Conservation (phyloP, 2,329 filamentous ascomycete genomes). For the Fusarium tjaetaba region DNA sequence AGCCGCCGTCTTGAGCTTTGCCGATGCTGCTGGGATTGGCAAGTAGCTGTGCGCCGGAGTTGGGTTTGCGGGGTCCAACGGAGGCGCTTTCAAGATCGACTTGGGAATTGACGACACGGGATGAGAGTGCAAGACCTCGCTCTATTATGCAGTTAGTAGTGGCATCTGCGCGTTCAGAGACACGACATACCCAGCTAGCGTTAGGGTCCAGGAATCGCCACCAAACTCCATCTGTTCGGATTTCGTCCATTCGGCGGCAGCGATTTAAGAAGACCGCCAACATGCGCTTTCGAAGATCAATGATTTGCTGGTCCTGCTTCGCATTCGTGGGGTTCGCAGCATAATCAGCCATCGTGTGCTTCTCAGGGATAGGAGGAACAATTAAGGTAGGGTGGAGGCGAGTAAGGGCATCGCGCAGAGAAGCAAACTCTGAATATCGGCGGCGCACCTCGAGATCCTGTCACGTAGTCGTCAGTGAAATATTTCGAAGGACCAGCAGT, state of each 20-base stretch:
- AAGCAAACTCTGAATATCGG: slow-evolving; percentile 96
- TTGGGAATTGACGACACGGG: slow-evolving; percentile 93
- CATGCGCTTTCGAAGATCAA: slow-evolving; percentile 97
- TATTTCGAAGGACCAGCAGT: neutral
- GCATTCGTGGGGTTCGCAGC: slow-evolving; percentile 97
- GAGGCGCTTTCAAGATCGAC: slow-evolving; percentile 93
- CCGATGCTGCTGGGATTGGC: slow-evolving; percentile 84
- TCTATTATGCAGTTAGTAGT: slow-evolving; percentile 62
- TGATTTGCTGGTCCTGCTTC: slow-evolving; percentile 96
- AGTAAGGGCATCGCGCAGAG: slow-evolving; percentile 86
- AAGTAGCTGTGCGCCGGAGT: slow-evolving; percentile 87
- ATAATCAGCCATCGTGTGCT: slow-evolving; percentile 98
- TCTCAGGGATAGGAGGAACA: slow-evolving; percentile 96
- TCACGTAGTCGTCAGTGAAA: slow-evolving; percentile 1
- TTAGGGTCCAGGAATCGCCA: slow-evolving; percentile 98
- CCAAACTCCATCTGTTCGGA: slow-evolving; percentile 93
- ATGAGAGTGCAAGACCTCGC: slow-evolving; percentile 92
- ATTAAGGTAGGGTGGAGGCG: slow-evolving; percentile 94
- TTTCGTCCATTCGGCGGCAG: slow-evolving; percentile 90
- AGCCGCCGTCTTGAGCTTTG: slow-evolving; percentile 77
- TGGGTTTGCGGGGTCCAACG: slow-evolving; percentile 92
- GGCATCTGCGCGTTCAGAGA: neutral
- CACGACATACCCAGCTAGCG: slow-evolving; percentile 85
- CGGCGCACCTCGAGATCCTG: slow-evolving; percentile 95
- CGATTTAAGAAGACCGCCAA: slow-evolving; percentile 93